Conservation (phyloP, 768 basidiomycete genomes). For the Calocybe indica region DNA sequence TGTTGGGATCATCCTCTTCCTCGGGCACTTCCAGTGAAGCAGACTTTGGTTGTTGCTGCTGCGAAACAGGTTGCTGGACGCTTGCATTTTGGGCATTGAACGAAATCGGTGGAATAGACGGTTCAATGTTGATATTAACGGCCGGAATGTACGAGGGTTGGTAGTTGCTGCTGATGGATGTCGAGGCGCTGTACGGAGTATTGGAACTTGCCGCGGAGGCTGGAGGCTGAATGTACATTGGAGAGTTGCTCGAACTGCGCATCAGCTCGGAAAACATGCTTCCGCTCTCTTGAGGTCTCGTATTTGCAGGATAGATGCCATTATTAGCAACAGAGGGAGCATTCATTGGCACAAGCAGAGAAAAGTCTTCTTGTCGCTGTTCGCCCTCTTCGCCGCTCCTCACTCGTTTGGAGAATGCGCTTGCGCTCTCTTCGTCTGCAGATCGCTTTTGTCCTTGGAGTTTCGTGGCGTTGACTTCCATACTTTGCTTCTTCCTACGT, state of each 20-base stretch:
- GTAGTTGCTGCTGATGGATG: constrained; percentile 26
- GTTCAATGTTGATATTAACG: constrained; percentile 53
- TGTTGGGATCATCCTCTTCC: constrained; percentile 66
- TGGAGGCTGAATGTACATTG: constrained; percentile 51
- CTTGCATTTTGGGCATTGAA: constrained; percentile 31
- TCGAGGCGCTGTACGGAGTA: constrained; percentile 33
- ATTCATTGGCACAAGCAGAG: constrained; percentile 53
- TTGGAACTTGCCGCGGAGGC: constrained; percentile 33
- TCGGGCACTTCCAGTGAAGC: constrained; percentile 41
- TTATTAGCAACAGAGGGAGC: constrained; percentile 24
- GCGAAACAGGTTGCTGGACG: constrained; percentile 28
- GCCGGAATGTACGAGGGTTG: constrained; percentile 48
- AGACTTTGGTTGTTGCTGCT: constrained; percentile 17
- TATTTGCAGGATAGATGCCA: constrained; percentile 39
- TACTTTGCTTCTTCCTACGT: constrained; percentile 47
- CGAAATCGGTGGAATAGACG: constrained; percentile 43
- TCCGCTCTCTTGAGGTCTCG: constrained; percentile 38
- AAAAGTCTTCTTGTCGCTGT: constrained; percentile 41
- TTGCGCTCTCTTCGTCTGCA: constrained; percentile 40
- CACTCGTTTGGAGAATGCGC: constrained; percentile 44
- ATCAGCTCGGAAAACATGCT: constrained; percentile 59
- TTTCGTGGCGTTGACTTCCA: constrained; percentile 17
- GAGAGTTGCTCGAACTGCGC: constrained; percentile 44
- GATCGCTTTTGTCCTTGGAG: constrained; percentile 41
- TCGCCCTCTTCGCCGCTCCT: constrained; percentile 37